A percentile compares a stretch with the other conserved stretches of the same genome.
These are phyloP conservation scores for Colletotrichum shisoi DNA, from an alignment of 2,329 filamentous ascomycete genomes.

Conservation along the genomic window DNA sequence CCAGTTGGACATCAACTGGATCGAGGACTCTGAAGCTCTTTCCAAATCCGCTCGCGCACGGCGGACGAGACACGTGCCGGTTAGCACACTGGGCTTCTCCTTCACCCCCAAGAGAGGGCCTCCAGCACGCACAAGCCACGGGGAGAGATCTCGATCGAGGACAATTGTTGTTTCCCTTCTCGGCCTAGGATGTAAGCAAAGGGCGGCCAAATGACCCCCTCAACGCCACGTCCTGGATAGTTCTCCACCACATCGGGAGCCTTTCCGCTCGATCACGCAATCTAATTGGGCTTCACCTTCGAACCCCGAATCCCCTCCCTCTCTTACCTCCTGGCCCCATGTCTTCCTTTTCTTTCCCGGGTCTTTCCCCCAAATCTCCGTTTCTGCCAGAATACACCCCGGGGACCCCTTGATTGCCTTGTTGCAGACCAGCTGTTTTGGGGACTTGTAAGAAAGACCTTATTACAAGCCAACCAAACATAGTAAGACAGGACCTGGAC, in stretches of 20 bases:
- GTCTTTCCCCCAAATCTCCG: background rate
- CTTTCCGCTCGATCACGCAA: slow-evolving; percentile 19
- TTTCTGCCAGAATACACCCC: slow-evolving; percentile 1
- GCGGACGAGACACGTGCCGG: slow-evolving; percentile 19
- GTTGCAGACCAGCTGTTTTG: background rate
- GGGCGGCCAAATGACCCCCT: slow-evolving; percentile 23
- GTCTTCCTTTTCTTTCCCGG: slow-evolving; percentile 7
- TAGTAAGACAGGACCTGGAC: background rate
- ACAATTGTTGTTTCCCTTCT: slow-evolving; percentile 32
- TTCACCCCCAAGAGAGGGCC: background rate
- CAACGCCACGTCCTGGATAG: slow-evolving; percentile 23
- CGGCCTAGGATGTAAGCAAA: slow-evolving; percentile 28
- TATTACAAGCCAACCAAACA: background rate
- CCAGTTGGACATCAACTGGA: slow-evolving; percentile 10
- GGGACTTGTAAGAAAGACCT: background rate
- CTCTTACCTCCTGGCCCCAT: background rate
- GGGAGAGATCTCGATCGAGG: slow-evolving; percentile 34
- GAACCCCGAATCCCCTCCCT: background rate
- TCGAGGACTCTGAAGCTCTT: background rate
- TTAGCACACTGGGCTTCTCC: background rate
- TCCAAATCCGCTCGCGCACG: background rate
- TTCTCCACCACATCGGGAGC: slow-evolving; percentile 24
- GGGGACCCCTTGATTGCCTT: slow-evolving; percentile 9
- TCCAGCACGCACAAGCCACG: slow-evolving; percentile 26
- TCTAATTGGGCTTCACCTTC: background rate